Evolutionary conservation across 371 early-diverging fungal genomes (phyloP), one percentile per base, ranked within the genome.

Genomic region (Nematocida sp.): DNA sequence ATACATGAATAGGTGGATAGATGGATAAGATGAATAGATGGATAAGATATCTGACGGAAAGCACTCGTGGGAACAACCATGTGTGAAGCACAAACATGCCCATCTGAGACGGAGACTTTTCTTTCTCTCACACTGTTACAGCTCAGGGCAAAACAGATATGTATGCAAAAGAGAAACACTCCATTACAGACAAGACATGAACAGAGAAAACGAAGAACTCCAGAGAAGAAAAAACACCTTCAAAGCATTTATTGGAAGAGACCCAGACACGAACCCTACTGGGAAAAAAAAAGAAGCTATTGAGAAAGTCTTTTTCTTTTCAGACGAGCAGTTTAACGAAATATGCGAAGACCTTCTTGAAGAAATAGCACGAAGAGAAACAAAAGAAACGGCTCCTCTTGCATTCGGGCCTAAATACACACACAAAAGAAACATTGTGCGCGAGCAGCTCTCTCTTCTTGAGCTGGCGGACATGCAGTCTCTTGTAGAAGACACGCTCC

Each of bases 261-360:
- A 70, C 41, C 50, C 49, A n/a, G 13, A 25, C 19, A 76, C 62
- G 8, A 15, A 31, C 15, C 36, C 56, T 32, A 60, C 56, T 15
- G 74, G 58, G 17, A 21, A 11, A 23, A 70, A 80, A 60, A 77
- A 54, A 49, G 80, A 80, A 52, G 79, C 81, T 15, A 64, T 83
- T 34, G 56, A 64, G 46, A 83, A 79, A 53, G 55, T 83, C 45
- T 43, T 65, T 7, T 67, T 56, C n/a, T 70, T 83, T 5, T 46
- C 62, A 13, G 64, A 77, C 55, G 56, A 57, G 37, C 79, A 75
- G 56, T 83, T 81, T 58, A 48, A 64, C 19, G 80, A 81, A 21
- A 60, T 83, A 19, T 67, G 79, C n/a, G 60, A 77, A 25, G 83
- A 83, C 58, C 56, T 83, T 41, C 37, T 76, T 1, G 78, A 83